Evolutionary conservation across 2,329 filamentous ascomycete species (phyloP), one percentile per base, ranked within the genome.

Genomic region (Cladosporium halotolerans): DNA sequence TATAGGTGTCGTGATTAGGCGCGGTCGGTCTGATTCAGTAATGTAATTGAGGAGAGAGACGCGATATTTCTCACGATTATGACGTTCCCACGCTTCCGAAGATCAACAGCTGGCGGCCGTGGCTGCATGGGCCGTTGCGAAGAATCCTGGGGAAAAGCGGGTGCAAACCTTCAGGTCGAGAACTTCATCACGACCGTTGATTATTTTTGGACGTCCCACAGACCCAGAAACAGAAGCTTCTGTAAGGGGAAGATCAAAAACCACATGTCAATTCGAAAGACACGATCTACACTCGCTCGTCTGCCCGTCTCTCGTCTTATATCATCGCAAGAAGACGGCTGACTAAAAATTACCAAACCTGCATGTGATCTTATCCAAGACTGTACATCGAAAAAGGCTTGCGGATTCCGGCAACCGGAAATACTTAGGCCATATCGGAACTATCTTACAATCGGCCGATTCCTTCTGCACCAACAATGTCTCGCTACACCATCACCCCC

Each of bases 401-500:
- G 23, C 5, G 3, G 7, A 28, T 28, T 5, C 23, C 23, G 23
- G 14, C 36, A 14, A 39, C 36, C n/a, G 13, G n/a, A n/a, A 2
- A 14, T 11, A 39, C 11, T 11, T 14, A 16, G n/a, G n/a, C 16
- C 9, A 16, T 14, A 18, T 3, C 36, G 16, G 16, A 16, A 18
- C n/a, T 14, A 28, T n/a, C 11, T 3, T 9, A 14, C 36, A 6
- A 14, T 14, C 36, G 1, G 1, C n/a, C 8, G 8, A 14, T 11
- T 3, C 36, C 38, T 49, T 42, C 23, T 28, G 4, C 23, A 28
- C 23, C 23, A 4, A 56, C 28, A 39, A 87, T 86, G 83, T 81
- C 85, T 28, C 81, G 84, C 64, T 88, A 87, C 71, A 77, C 85
- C 57, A 82, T 86, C 63, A 89, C 85, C 52, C 85, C 85, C 33